Evolutionary conservation across 306 rosid genomes (phyloP).

Genomic region (Glycyrrhiza uralensis): DNA sequence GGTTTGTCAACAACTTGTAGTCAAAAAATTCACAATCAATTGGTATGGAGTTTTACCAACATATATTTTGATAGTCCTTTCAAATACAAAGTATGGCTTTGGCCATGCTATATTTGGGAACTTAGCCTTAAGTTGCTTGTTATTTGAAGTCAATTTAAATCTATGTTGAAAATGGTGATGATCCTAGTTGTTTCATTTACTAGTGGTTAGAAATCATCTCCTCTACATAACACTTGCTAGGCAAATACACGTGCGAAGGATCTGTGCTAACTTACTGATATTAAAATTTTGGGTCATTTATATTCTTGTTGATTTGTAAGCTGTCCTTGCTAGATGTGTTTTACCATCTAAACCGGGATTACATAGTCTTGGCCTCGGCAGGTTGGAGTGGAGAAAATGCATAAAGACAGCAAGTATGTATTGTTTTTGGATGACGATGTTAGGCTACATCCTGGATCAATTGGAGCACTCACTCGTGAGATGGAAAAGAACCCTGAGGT

Average conservation of each 20-base stretch:
- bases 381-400: conserved; percentile 97
- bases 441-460: conserved; percentile 93
- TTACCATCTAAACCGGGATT: conserved; percentile 15
- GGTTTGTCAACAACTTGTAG: conserved; percentile 90
- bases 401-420: conserved; percentile 74
- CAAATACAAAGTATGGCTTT: neutral
- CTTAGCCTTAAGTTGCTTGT: neutral
- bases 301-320: conserved; percentile 2
- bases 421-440: conserved; percentile 95
- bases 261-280: neutral
- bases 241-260: conserved; percentile 11
- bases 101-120: neutral
- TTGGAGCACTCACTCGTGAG: conserved; percentile 86
- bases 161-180: neutral
- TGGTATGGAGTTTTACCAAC: conserved; percentile 50
- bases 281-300: conserved; percentile 15
- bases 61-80: conserved; percentile 17
- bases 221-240: conserved; percentile 4
- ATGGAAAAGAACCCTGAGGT: conserved; percentile 91
- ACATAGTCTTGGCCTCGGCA: conserved; percentile 33
- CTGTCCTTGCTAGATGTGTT: conserved; percentile 9
- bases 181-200: conserved; percentile 1
- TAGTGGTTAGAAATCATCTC: conserved; percentile 9
- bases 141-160: conserved; percentile 11
- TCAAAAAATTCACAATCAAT: conserved; percentile 93